phyloP scores from a whole-genome alignment of 495 filamentous ascomycete genomes.

The Halenospora varia region DNA sequence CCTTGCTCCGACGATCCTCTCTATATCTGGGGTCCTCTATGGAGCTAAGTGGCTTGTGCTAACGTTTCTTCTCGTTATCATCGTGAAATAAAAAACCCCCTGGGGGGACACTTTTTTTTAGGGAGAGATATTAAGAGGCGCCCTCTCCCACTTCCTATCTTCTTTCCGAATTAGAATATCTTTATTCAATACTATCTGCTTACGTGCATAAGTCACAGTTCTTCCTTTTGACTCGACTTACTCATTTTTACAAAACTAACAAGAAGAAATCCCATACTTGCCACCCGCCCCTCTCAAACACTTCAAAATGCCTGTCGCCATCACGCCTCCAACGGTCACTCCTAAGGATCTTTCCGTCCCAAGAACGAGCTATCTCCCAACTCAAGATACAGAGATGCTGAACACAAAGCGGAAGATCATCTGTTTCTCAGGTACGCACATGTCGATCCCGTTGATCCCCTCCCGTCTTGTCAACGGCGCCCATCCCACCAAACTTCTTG shows the following conservation, averaged over 20 bases:
- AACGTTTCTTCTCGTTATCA: neutral
- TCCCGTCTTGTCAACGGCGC: neutral
- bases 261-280: neutral
- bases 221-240: neutral
- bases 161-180: neutral
- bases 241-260: too few species aligned
- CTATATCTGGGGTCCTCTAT: neutral
- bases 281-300: constrained; percentile 10
- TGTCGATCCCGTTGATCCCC: constrained; percentile 9
- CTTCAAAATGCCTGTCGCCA: constrained; percentile 33
- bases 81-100: neutral
- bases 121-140: neutral
- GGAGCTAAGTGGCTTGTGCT: neutral
- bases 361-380: constrained; percentile 15
- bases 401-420: constrained; percentile 45
- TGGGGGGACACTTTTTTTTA: neutral
- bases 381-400: constrained; percentile 12
- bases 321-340: constrained; percentile 23
- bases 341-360: constrained; percentile 22
- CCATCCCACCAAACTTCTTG: too few species aligned
- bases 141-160: neutral
- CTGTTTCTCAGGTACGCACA: constrained; percentile 45
- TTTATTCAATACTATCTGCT: neutral
- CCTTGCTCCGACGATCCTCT: neutral
- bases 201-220: neutral